Base-by-base conservation (phyloP, 345 rosid species). In the Acer yangbiense region DNA sequence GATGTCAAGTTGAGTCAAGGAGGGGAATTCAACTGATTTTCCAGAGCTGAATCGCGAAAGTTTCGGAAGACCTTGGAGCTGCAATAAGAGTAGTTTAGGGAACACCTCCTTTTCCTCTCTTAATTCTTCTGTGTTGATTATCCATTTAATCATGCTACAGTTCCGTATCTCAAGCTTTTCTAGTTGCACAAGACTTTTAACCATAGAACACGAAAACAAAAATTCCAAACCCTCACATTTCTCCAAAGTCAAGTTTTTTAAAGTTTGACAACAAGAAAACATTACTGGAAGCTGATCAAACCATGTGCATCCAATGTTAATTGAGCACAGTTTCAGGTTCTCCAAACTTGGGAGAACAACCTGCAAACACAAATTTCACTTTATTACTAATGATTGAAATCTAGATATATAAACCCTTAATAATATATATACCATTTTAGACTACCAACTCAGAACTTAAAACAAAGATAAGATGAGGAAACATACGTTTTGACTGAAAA, bases 121-220 rank as follows among this genome's bases (percentile, higher is more conserved):
- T 14, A 20, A 10, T 68, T 1, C 20, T 27, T 55, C 77, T 5
- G 17, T 5, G 0, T 11, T 1, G 9, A 78, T 46, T 67, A 80
- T 35, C 3, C 25, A 23, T 66, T 83, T 79, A 66, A 80, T 11
- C 7, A 17, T 73, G 12, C 0, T 1, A 7, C 79, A 77, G 3
- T 12, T 0, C 0, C 0, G 0, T 8, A 80, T 43, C 0, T 2
- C 8, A 70, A 83, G 77, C 0, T 20, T 1, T 10, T 67, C 46
- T 16, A 77, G 81, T 12, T 29, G 44, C 50, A 1, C 3, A 65
- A 80, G 76, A 65, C 52, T 57, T 41, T 20, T 25, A 60, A 61
- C 35, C 72, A 71, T 14, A 3, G 75, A 71, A 21, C 20, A 3
- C 0, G 78, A 3, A 10, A 80, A 71, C 18, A 80, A 0, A 62